Percentiles rank a stretch among this genome's conserved stretches.
These are phyloP conservation scores for Calophaca sinica DNA, from an alignment of 306 rosid genomes.

Conservation along the genomic window DNA sequence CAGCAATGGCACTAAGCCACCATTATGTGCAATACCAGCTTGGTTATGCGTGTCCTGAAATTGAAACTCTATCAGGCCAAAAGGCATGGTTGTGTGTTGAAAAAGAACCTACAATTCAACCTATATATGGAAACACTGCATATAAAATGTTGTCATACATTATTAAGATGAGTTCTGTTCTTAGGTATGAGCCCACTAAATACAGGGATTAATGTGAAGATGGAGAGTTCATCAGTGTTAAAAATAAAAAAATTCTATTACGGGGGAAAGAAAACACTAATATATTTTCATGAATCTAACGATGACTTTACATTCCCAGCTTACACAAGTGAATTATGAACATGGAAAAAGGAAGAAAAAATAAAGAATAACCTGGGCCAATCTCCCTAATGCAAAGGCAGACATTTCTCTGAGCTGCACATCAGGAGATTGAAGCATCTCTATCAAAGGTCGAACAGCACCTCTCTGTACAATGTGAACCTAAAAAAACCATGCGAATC, in stretches of 20 bases:
- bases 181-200: constrained; percentile 3
- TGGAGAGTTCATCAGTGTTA: constrained; percentile 13
- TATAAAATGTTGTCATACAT: constrained; percentile 20
- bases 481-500: constrained; percentile 52
- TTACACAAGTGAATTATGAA: constrained; percentile 26
- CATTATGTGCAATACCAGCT: constrained; percentile 97
- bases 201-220: constrained; percentile 7
- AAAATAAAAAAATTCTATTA: constrained; percentile 33
- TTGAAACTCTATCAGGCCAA: constrained; percentile 10
- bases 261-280: background rate
- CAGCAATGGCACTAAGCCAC: constrained; percentile 88
- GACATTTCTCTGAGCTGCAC: constrained; percentile 97
- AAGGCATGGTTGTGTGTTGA: constrained; percentile 11
- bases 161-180: constrained; percentile 6
- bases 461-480: constrained; percentile 99
- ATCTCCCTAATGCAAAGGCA: constrained; percentile 97
- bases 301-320: constrained; percentile 15
- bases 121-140: constrained; percentile 18
- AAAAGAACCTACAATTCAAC: constrained; percentile 9
- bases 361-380: constrained; percentile 78
- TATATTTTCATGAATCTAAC: constrained; percentile 29
- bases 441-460: constrained; percentile 94
- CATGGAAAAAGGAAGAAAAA: background rate
- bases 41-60: constrained; percentile 92
- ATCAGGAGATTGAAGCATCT: constrained; percentile 97